Evolutionary conservation across 805 yeast species (phyloP).

Genomic region (Barnettozyma botsteinii): DNA sequence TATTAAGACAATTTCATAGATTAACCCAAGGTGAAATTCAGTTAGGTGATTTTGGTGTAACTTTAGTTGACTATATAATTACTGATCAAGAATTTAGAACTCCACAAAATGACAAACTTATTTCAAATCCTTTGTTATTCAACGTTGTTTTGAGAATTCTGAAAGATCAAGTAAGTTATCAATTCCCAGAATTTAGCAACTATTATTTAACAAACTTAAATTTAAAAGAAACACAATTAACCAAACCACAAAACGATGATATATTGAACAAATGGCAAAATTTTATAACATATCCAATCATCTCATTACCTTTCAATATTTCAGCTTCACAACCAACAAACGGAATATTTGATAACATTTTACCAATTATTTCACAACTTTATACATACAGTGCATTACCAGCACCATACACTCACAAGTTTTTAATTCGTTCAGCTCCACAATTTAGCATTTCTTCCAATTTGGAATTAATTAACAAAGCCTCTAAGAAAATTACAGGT

Average conservation of each 20-base stretch:
- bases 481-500: background rate
- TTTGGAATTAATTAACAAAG: background rate
- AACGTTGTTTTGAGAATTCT: constrained; percentile 10
- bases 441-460: background rate
- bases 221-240: background rate
- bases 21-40: background rate
- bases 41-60: constrained; percentile 9
- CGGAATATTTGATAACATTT: background rate
- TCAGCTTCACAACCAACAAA: background rate
- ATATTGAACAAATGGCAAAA: constrained; percentile 13
- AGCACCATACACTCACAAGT: background rate
- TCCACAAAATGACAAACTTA: background rate
- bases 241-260: background rate
- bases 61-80: constrained; percentile 2
- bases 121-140: constrained; percentile 5
- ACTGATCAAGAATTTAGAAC: background rate
- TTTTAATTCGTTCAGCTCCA: constrained; percentile 1
- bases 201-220: constrained; percentile 5
- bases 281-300: constrained; percentile 12
- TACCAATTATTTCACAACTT: background rate
- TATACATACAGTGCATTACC: background rate
- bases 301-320: background rate
- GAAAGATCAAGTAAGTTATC: constrained; percentile 6
- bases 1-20: constrained; percentile 2
- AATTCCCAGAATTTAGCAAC: constrained; percentile 10